Base-by-base conservation (phyloP, 768 basidiomycete genomes). In the Podaxis mareebaensis region DNA sequence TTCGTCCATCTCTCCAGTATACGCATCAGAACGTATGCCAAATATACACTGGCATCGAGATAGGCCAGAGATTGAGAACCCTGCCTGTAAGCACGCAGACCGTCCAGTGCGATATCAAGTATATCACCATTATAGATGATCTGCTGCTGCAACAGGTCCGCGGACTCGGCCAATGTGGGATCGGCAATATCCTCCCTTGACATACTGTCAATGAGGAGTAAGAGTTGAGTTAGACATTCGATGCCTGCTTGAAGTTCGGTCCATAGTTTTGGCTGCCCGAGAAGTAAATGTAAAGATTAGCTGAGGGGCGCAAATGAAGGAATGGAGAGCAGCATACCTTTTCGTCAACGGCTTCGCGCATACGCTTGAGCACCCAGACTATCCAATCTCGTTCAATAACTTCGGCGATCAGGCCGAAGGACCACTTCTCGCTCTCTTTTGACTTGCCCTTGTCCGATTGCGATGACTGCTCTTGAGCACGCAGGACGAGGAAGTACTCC, bases 101-200 rank as follows among this genome's bases (percentile, higher is more conserved):
- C 89, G 26, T 91, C 89, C 49, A 95, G 78, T 0, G 95, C 85
- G 24, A 95, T 86, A 67, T 99, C 96, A 59, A 99, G 86, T 17
- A 96, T 88, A 66, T 98, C 95, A 38, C 93, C 95, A 68, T 95
- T 95, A 78, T 98, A 99, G 70, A 98, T 90, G 26, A 99, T 79
- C 73, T 97, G 93, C 66, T 94, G 87, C 68, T 95, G 92, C 1
- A 99, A 80, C 20, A 90, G 78, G 60, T 87, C 87, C 54, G 95
- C 91, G 26, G 91, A 89, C 39, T 96, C 94, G 49, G 79, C 77
- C 66, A 94, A 63, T 6, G 68, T 67, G 15, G 81, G 72, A 49
- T 87, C 84, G 49, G 69, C 69, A 46, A 81, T 77, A 28, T 79
- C 74, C 57, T 83, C 78, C 52, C 81, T 78, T 36, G 88, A 83